Percentiles rank a stretch among this genome's conserved stretches.
Conservation (phyloP, 768 basidiomycete species). For the Tricholoma matsutake region DNA sequence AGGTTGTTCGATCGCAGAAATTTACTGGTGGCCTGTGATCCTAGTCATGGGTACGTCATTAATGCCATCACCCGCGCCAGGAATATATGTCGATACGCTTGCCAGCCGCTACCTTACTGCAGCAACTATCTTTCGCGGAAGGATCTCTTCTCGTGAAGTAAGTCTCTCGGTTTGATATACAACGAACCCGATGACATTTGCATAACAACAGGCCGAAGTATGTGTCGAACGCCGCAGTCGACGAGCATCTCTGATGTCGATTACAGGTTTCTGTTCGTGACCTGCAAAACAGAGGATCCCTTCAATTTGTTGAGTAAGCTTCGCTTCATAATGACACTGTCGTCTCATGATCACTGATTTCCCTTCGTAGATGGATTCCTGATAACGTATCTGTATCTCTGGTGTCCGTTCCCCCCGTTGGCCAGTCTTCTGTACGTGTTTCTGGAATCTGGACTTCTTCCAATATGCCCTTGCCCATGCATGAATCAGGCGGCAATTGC, state of each 20-base stretch:
- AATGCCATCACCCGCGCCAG: background rate
- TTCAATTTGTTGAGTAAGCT: slow-evolving; percentile 76
- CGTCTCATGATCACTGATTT: slow-evolving; percentile 4
- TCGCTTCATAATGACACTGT: background rate
- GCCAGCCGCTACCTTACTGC: slow-evolving; percentile 81
- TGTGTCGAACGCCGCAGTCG: slow-evolving; percentile 19
- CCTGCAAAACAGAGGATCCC: slow-evolving; percentile 72
- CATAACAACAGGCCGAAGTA: slow-evolving; percentile 49
- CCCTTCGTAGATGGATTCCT: slow-evolving; percentile 70
- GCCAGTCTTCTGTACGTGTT: slow-evolving; percentile 58
- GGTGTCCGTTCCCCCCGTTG: slow-evolving; percentile 81
- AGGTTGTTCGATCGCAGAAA: slow-evolving; percentile 82
- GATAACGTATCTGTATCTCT: slow-evolving; percentile 86
- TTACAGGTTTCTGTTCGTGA: slow-evolving; percentile 64
- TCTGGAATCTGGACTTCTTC: background rate
- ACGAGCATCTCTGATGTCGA: slow-evolving; percentile 8
- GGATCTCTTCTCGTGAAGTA: slow-evolving; percentile 78
- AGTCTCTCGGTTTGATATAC: slow-evolving; percentile 24
- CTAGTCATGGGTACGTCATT: slow-evolving; percentile 60
- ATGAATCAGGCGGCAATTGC: slow-evolving; percentile 58
- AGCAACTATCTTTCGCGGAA: slow-evolving; percentile 84
- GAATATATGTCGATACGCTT: background rate
- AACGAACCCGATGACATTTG: slow-evolving; percentile 34
- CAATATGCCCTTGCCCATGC: slow-evolving; percentile 8
- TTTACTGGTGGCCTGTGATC: slow-evolving; percentile 80